Conservation (phyloP, 176 grass and related monocot genomes). For the Areca catechu region DNA sequence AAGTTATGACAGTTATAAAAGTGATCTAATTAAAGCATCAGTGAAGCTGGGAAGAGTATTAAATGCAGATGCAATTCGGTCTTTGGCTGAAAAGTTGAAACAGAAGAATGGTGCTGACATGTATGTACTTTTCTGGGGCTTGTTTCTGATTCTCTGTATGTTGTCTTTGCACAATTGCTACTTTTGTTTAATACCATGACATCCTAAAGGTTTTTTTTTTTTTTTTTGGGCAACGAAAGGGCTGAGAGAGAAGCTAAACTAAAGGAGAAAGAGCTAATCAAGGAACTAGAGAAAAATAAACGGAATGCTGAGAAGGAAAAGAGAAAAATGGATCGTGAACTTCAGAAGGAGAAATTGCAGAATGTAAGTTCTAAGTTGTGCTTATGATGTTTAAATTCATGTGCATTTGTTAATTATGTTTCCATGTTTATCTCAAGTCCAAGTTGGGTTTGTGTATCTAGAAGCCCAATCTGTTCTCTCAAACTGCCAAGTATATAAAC, state of each 20-base stretch:
- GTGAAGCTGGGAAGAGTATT: constrained; percentile 47
- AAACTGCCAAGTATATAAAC: too few relatives aligned
- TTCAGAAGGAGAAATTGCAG: constrained; percentile 40
- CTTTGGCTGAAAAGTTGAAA: constrained; percentile 42
- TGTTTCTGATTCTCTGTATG: not conserved
- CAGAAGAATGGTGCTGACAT: constrained; percentile 43
- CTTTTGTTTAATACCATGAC: constrained; percentile 9
- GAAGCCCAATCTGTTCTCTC: too few relatives aligned
- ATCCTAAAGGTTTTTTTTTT: constrained; percentile 16
- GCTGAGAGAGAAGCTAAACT: constrained; percentile 35
- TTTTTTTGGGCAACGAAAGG: constrained; percentile 20
- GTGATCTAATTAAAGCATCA: constrained; percentile 24
- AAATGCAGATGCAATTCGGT: constrained; percentile 54
- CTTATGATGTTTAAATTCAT: not conserved
- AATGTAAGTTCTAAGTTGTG: constrained; percentile 38
- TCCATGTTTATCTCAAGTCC: too few relatives aligned
- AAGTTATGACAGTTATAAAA: constrained; percentile 27
- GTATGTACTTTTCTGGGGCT: constrained; percentile 25
- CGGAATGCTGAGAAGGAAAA: constrained; percentile 31
- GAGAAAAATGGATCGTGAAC: constrained; percentile 26
- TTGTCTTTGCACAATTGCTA: constrained; percentile 4
- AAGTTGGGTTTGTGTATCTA: too few relatives aligned
- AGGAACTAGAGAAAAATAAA: constrained; percentile 37
- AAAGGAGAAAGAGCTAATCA: constrained; percentile 40
- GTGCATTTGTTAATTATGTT: not conserved